Percentiles rank a stretch among this genome's conserved stretches.
phyloP scores from a whole-genome alignment of 768 basidiomycete genomes.

The Phylloporus rhodoxanthus region DNA sequence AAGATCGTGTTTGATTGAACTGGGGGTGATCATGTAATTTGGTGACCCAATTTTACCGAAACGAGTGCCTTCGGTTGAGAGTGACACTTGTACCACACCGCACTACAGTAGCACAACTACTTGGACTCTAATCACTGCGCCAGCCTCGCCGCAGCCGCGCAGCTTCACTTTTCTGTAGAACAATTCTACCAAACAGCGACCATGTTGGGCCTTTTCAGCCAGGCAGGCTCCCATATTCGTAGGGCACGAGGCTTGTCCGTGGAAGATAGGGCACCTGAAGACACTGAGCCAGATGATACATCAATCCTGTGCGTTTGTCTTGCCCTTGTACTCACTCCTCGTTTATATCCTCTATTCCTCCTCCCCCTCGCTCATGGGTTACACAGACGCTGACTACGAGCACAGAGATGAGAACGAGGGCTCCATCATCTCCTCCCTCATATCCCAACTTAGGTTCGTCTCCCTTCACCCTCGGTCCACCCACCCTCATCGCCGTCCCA shows the following conservation, averaged over 20 bases:
- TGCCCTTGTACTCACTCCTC: constrained; percentile 24
- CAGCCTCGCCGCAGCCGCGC: constrained; percentile 24
- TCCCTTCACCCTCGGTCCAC: neutral
- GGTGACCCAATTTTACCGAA: too few relatives aligned
- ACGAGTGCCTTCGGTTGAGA: too few relatives aligned
- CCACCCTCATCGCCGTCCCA: neutral
- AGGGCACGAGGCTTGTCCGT: constrained; percentile 64
- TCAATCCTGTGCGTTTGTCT: constrained; percentile 68
- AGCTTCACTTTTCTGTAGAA: constrained; percentile 3
- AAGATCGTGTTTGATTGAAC: constrained; percentile 67
- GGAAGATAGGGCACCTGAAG: constrained; percentile 69
- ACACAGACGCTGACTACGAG: constrained; percentile 31
- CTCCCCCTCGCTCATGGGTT: constrained; percentile 23
- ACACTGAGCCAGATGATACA: constrained; percentile 84
- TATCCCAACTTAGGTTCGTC: constrained; percentile 78
- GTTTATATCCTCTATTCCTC: neutral
- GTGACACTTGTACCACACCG: too few relatives aligned
- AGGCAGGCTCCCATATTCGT: constrained; percentile 57
- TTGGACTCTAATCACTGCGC: constrained; percentile 1
- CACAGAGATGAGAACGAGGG: constrained; percentile 88
- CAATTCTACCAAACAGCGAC: constrained; percentile 12
- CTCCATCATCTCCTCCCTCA: constrained; percentile 79
- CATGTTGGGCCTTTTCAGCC: constrained; percentile 80
- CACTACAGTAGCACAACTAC: neutral
- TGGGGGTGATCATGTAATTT: neutral